Evolutionary conservation across 257 asterid genomes (phyloP), one percentile per base, ranked within the genome.

Genomic region (Salvia miltiorrhiza): DNA sequence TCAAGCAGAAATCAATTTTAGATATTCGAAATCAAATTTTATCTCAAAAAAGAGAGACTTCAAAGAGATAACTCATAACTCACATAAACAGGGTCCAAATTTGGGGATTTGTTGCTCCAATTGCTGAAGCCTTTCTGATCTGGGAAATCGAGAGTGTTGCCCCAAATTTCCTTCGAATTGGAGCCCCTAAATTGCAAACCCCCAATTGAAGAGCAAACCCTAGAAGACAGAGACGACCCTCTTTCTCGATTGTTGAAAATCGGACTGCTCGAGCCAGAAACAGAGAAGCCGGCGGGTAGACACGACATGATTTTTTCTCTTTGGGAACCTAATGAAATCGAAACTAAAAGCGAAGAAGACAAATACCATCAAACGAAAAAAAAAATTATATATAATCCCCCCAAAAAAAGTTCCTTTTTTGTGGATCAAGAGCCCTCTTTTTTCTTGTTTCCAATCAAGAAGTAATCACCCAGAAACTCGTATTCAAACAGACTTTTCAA

Each of bases 61-160:
- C 14, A 59, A 2, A 19, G 5, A 17, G 40, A 44, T 1, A n/a
- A n/a, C n/a, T n/a, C 3, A 37, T 14, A 8, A 57, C 87, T 69
- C 77, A 91, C 97, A 83, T 81, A 55, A 66, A 85, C 84, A 72
- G 87, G 84, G 49, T 75, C 74, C 61, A 74, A 64, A 41, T 64
- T 77, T 4, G 92, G 79, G 41, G 86, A 9, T 41, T 75, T 84
- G 43, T 26, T 63, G 59, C 72, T 77, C 75, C 65, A 66, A 60
- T 32, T 63, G 80, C 57, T 57, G 20, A 76, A 45, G 3, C 77
- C 68, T 58, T 24, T 84, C 57, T 77, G 81, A 84, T 75, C 74
- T 16, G 81, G 73, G n/a, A 56, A 39, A 69, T 75, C 74, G 2
- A 87, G 75, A 72, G 85, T 32, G 70, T 80, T 84, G 10, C 88